A percentile compares a stretch with the other conserved stretches of the same genome.
phyloP scores from a whole-genome alignment of 1,284 basidiomycete genomes.

The Cutaneotrichosporon cutaneum region DNA sequence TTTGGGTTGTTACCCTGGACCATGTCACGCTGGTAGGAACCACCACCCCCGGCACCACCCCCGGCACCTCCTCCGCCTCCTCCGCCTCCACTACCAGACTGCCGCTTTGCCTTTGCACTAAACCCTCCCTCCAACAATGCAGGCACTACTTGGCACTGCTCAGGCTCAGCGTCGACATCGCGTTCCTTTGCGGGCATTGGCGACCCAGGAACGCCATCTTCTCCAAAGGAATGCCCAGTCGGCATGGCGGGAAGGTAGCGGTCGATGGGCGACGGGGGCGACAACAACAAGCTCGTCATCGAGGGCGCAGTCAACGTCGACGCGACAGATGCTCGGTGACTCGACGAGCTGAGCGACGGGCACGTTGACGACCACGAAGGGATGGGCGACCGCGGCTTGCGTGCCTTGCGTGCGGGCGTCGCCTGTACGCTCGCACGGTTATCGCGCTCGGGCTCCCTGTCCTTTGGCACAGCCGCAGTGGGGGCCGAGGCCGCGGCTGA shows the following conservation, averaged over 20 bases:
- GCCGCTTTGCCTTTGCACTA: not conserved
- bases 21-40: slow-evolving; percentile 7
- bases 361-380: slow-evolving; percentile 27
- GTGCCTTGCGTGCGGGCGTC: slow-evolving; percentile 13
- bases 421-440: not conserved
- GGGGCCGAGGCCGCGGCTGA: not conserved
- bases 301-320: slow-evolving; percentile 27
- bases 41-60: not conserved
- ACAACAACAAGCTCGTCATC: slow-evolving; percentile 22
- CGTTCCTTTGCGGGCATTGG: not conserved
- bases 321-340: slow-evolving; percentile 25
- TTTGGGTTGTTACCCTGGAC: not conserved
- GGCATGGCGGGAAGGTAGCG: slow-evolving; percentile 13
- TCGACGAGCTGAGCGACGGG: slow-evolving; percentile 23
- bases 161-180: not conserved
- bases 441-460: not conserved
- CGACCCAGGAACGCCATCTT: not conserved
- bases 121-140: not conserved
- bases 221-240: not conserved
- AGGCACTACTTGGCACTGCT: not conserved
- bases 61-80: too few species aligned
- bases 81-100: not conserved
- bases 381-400: slow-evolving; percentile 21
- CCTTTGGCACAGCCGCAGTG: not conserved
- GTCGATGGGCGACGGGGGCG: slow-evolving; percentile 21